phyloP scores from a whole-genome alignment of 345 rosid species.

The Iberis pinnata region DNA sequence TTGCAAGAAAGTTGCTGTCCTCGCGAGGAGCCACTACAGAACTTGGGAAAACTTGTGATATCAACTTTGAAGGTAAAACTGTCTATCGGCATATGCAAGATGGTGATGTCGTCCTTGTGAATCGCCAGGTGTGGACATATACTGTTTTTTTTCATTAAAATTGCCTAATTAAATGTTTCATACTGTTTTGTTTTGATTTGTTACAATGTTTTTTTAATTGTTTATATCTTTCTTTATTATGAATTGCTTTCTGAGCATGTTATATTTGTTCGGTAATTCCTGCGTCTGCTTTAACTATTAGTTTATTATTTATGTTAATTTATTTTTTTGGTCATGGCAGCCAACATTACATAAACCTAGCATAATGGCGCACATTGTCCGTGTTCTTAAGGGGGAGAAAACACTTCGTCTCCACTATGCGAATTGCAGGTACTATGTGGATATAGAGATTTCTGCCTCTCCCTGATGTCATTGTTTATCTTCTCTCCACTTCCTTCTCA shows the following conservation, averaged over 20 bases:
- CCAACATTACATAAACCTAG: slow-evolving; percentile 99
- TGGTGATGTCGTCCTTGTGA: slow-evolving; percentile 91
- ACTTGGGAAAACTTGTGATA: slow-evolving; percentile 50
- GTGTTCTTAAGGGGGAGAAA: slow-evolving; percentile 87
- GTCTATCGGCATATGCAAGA: slow-evolving; percentile 87
- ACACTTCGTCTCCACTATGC: slow-evolving; percentile 99
- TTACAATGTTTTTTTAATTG: background rate
- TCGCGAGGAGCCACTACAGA: slow-evolving; percentile 62
- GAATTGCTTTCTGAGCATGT: background rate
- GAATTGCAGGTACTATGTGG: slow-evolving; percentile 73
- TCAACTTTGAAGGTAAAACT: slow-evolving; percentile 66
- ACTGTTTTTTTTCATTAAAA: slow-evolving; percentile 7
- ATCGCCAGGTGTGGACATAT: slow-evolving; percentile 70
- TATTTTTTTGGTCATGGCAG: slow-evolving; percentile 40
- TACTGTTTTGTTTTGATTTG: background rate
- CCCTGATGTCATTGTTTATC: slow-evolving; percentile 1
- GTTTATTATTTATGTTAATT: slow-evolving; percentile 14
- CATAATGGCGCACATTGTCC: slow-evolving; percentile 93
- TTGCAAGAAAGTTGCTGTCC: slow-evolving; percentile 70
- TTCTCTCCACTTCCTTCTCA: background rate
- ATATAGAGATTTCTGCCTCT: slow-evolving; percentile 4
- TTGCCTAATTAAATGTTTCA: background rate
- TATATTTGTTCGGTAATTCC: background rate
- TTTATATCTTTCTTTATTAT: slow-evolving; percentile 3
- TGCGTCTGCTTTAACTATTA: slow-evolving; percentile 6